phyloP scores from a whole-genome alignment of 2,329 filamentous ascomycete species.

The Westerdykella sp. region DNA sequence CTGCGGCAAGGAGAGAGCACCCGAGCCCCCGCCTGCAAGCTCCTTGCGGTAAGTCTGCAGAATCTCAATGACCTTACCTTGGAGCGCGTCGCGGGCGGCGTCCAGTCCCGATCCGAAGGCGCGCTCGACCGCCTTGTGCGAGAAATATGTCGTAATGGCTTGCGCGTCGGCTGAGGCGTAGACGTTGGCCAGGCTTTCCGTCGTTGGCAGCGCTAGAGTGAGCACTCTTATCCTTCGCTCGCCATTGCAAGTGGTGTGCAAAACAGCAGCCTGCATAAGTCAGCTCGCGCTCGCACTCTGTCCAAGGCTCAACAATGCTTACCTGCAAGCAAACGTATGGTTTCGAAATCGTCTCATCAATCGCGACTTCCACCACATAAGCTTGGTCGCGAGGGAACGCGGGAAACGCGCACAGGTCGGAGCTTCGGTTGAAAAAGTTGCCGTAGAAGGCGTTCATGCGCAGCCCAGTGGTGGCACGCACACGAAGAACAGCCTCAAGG shows the following conservation, averaged over 20 bases:
- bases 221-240: constrained; percentile 92
- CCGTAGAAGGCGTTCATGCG: constrained; percentile 98
- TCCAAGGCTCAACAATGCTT: neutral
- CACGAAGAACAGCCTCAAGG: constrained; percentile 88
- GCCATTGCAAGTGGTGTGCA: constrained; percentile 96
- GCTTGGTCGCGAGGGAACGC: constrained; percentile 96
- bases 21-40: constrained; percentile 90
- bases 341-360: constrained; percentile 93
- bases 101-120: constrained; percentile 81
- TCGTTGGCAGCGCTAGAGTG: constrained; percentile 88
- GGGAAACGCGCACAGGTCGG: constrained; percentile 94
- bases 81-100: constrained; percentile 80
- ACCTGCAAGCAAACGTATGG: constrained; percentile 65
- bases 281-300: neutral
- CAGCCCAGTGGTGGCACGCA: constrained; percentile 87
- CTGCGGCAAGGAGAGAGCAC: constrained; percentile 86
- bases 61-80: constrained; percentile 86
- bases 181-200: constrained; percentile 79
- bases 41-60: constrained; percentile 96
- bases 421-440: constrained; percentile 98
- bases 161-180: constrained; percentile 94
- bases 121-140: constrained; percentile 93
- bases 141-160: constrained; percentile 89
- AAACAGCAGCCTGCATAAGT: constrained; percentile 75
- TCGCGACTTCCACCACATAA: constrained; percentile 96